Evolutionary conservation across 202 grass and related monocot genomes (phyloP), one percentile per base, ranked within the genome.

Genomic region (Eragrostis tef): DNA sequence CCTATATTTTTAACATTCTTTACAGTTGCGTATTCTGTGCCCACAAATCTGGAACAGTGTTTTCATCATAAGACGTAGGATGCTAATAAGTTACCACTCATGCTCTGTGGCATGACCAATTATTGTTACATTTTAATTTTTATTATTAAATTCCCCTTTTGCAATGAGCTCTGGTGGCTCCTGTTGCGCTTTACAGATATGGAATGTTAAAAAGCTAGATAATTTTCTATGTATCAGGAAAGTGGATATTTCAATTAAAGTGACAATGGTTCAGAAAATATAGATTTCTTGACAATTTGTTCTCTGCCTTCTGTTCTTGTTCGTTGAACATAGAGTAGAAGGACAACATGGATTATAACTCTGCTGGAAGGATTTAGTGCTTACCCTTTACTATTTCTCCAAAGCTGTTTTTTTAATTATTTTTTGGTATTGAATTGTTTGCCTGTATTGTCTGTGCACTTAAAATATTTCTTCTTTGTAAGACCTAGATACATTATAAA

Each of bases 401-500:
- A 47, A 52, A 76, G 27, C 70, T 57, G 27, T n/a, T 26, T 61
- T 16, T 60, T 6, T 22, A 31, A 22, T 53, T 81, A 26, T 68
- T 64, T 62, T 68, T 72, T 64, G 54, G 39, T 63, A 36, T 74
- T 48, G 71, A 31, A 53, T 78, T 31, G 10, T 39, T 43, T 73
- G 20, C 49, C 39, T 44, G 65, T 80, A 27, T 31, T 80, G 72
- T 46, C 2, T 17, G 11, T 79, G 79, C 73, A 56, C 77, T 76
- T 88, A 22, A 68, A 64, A 71, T 77, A n/a, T 15, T 75, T 81
- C 20, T 64, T 68, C 25, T 60, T 79, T 12, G 19, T 39, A 67
- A 61, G 41, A 13, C 83, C 41, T 63, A 31, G 21, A 73, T 80
- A 34, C 80, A 75, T 25, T 77, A 80, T 47, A 81, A 85, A 71